A percentile compares a stretch with the other conserved stretches of the same genome.
Evolutionary conservation across 345 rosid species (phyloP).

Genomic region (Sonneratia alba): DNA sequence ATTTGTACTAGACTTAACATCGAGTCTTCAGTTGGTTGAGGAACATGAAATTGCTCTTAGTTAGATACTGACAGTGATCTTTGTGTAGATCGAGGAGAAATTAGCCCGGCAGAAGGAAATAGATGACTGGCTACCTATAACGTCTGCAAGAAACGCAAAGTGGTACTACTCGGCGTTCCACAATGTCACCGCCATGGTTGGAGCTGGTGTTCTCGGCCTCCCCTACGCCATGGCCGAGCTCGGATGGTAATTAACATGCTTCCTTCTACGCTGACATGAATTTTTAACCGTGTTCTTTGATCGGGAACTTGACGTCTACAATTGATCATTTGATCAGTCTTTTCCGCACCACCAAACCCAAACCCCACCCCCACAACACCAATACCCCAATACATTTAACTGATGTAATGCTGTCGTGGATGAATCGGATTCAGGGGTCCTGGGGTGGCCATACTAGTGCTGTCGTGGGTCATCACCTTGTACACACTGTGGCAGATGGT

Average conservation of each 20-base stretch:
- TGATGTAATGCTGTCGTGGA: not conserved
- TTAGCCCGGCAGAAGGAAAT: slow-evolving; percentile 44
- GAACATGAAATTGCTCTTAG: not conserved
- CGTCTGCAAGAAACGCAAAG: slow-evolving; percentile 62
- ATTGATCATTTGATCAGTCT: too few species aligned
- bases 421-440: slow-evolving; percentile 48
- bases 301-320: too few species aligned
- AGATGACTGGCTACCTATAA: slow-evolving; percentile 74
- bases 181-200: slow-evolving; percentile 91
- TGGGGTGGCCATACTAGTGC: slow-evolving; percentile 42
- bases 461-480: slow-evolving; percentile 71
- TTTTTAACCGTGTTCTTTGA: too few species aligned
- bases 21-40: not conserved
- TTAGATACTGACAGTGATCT: not conserved
- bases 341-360: too few species aligned
- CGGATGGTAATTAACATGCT: slow-evolving; percentile 42
- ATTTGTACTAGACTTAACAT: too few species aligned
- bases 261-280: not conserved
- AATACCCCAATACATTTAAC: too few species aligned
- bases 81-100: slow-evolving; percentile 15
- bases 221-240: slow-evolving; percentile 73
- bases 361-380: too few species aligned
- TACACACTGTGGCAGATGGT: slow-evolving; percentile 90
- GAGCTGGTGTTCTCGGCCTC: slow-evolving; percentile 81
- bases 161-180: slow-evolving; percentile 92